These are phyloP conservation scores for Pleurotus sapidus DNA, from an alignment of 768 basidiomycete genomes.

Conservation along the genomic window DNA sequence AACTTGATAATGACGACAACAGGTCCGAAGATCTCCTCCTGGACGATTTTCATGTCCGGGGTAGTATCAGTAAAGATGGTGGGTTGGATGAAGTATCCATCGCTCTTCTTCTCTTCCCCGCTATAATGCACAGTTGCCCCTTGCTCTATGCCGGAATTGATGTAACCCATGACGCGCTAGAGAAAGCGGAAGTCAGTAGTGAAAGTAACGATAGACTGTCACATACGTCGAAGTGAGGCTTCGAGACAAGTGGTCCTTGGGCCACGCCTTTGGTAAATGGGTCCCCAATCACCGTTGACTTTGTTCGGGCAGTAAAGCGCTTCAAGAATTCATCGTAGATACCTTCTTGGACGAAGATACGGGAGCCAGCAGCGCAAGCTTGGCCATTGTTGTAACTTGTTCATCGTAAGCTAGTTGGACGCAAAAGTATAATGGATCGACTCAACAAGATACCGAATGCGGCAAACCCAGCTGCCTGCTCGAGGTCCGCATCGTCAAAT, in stretches of 20 bases:
- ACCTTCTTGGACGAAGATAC: slow-evolving; percentile 76
- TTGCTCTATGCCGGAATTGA: slow-evolving; percentile 58
- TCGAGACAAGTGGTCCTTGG: slow-evolving; percentile 80
- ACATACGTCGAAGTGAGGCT: slow-evolving; percentile 69
- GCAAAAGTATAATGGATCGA: slow-evolving; percentile 1
- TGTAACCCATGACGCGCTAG: slow-evolving; percentile 71
- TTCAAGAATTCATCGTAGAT: slow-evolving; percentile 79
- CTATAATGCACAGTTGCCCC: slow-evolving; percentile 65
- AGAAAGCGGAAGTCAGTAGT: background rate
- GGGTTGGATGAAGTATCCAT: slow-evolving; percentile 57
- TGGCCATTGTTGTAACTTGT: slow-evolving; percentile 69
- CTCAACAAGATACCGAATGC: slow-evolving; percentile 74
- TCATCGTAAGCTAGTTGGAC: no score
- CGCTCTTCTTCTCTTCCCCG: slow-evolving; percentile 51
- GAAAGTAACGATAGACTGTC: slow-evolving; percentile 5
- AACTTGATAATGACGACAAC: slow-evolving; percentile 71
- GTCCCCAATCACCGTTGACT: slow-evolving; percentile 61
- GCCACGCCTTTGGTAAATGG: slow-evolving; percentile 58
- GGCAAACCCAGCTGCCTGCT: slow-evolving; percentile 72
- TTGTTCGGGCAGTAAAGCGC: slow-evolving; percentile 52
- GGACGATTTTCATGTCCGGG: slow-evolving; percentile 65
- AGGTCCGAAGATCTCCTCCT: slow-evolving; percentile 73
- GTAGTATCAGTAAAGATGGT: slow-evolving; percentile 65
- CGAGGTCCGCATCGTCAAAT: slow-evolving; percentile 71
- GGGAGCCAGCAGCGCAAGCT: slow-evolving; percentile 76